Conservation (phyloP, 2,329 filamentous ascomycete species). For the Aspergillus proliferans region DNA sequence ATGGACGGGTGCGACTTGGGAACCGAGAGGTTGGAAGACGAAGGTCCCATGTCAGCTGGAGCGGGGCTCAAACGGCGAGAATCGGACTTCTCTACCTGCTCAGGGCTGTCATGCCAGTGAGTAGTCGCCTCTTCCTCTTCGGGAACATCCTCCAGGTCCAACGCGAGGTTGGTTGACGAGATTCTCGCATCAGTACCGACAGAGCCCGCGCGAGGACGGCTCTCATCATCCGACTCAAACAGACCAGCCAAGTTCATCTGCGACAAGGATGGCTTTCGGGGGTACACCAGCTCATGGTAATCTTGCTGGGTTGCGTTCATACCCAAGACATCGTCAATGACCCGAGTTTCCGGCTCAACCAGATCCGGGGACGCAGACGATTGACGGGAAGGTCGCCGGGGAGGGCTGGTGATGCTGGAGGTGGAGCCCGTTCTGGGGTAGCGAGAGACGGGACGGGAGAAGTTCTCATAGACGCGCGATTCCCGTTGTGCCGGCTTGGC, state of each 20-base stretch:
- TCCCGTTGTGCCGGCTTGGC: slow-evolving; percentile 18
- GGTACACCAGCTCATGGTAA: slow-evolving; percentile 27
- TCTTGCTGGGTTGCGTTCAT: slow-evolving; percentile 21
- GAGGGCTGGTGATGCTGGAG: slow-evolving; percentile 8
- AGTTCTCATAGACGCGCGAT: slow-evolving; percentile 46
- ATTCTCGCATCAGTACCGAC: slow-evolving; percentile 31
- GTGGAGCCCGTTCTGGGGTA: slow-evolving; percentile 35
- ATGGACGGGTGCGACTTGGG: slow-evolving; percentile 27
- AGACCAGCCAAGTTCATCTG: slow-evolving; percentile 22
- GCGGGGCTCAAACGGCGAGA: slow-evolving; percentile 14
- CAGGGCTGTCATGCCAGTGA: slow-evolving; percentile 26
- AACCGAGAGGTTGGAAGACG: slow-evolving; percentile 5
- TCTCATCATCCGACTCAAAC: slow-evolving; percentile 23
- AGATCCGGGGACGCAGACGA: slow-evolving; percentile 22
- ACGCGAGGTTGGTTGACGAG: slow-evolving; percentile 35
- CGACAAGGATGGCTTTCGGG: slow-evolving; percentile 10
- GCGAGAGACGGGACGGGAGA: slow-evolving; percentile 47
- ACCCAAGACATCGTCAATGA: slow-evolving; percentile 37
- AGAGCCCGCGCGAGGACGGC: slow-evolving; percentile 40
- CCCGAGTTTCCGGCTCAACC: slow-evolving; percentile 30
- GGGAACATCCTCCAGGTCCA: slow-evolving; percentile 40
- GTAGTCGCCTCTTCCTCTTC: slow-evolving; percentile 39
- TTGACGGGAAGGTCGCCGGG: slow-evolving; percentile 33
- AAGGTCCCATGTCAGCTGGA: slow-evolving; percentile 4
- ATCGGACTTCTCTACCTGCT: slow-evolving; percentile 12